These are phyloP conservation scores for Candida albicans DNA, from an alignment of 1,139 yeast genomes.

Conservation along the genomic window DNA sequence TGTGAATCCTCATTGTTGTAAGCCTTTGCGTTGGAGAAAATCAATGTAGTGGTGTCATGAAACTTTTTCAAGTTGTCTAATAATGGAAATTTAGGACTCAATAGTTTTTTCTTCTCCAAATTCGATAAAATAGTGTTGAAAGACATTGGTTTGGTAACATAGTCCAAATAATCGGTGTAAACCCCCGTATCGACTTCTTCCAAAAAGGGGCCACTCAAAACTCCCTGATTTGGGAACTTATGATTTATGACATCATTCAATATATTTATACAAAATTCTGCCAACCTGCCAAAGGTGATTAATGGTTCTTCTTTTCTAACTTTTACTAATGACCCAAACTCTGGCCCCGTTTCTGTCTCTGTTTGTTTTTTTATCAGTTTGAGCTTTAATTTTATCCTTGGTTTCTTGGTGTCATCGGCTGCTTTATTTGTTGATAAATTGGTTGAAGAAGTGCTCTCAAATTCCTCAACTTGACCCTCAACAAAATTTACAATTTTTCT, in stretches of 20 bases:
- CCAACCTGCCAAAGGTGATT: constrained; percentile 23
- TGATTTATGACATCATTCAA: constrained; percentile 42
- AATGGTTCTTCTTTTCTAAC: constrained; percentile 6
- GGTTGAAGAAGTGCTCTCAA: constrained; percentile 15
- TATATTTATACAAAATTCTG: constrained; percentile 24
- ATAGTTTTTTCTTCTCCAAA: constrained; percentile 42
- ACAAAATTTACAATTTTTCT: constrained; percentile 43
- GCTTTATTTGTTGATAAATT: constrained; percentile 10
- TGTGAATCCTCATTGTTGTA: constrained; percentile 58
- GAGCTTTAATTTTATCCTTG: constrained; percentile 15
- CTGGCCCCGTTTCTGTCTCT: neutral
- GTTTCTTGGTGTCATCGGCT: constrained; percentile 8
- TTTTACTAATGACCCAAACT: neutral
- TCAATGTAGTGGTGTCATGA: constrained; percentile 46
- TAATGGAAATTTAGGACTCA: constrained; percentile 26
- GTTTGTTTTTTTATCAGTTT: constrained; percentile 8
- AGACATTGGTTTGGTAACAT: constrained; percentile 58
- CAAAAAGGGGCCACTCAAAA: constrained; percentile 55
- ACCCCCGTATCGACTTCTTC: constrained; percentile 55
- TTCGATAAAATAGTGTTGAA: constrained; percentile 46
- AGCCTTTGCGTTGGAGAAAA: constrained; percentile 57
- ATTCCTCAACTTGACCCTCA: constrained; percentile 36
- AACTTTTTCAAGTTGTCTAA: constrained; percentile 48
- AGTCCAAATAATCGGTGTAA: constrained; percentile 60
- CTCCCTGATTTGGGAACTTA: constrained; percentile 43